Evolutionary conservation across 2,329 filamentous ascomycete species (phyloP).

Genomic region (Pyrenophora teres): DNA sequence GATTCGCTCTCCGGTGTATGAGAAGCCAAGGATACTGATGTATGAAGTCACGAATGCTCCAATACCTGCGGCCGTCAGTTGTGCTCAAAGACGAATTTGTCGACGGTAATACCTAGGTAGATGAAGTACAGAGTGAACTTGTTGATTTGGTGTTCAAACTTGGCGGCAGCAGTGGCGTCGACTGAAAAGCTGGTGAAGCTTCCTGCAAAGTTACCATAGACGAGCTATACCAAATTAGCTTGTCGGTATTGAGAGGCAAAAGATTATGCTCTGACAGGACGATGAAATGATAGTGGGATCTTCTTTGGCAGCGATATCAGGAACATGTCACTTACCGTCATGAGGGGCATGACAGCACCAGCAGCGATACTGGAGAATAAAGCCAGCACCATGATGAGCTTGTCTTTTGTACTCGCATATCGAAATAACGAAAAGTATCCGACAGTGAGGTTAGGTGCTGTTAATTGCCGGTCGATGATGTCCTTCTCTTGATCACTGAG

Average conservation of each 20-base stretch:
- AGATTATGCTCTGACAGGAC: neutral
- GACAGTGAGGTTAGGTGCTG: conserved; percentile 50
- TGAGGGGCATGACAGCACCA: conserved; percentile 73
- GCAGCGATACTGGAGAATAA: conserved; percentile 69
- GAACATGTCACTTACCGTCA: conserved; percentile 58
- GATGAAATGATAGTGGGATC: no score
- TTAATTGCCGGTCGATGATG: conserved; percentile 48
- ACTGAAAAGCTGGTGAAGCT: conserved; percentile 45
- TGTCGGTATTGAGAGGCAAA: neutral
- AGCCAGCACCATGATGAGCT: conserved; percentile 56
- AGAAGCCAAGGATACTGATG: conserved; percentile 82
- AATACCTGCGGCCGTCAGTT: conserved; percentile 17
- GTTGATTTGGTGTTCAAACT: conserved; percentile 39
- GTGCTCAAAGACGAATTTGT: no score
- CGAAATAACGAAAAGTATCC: conserved; percentile 54
- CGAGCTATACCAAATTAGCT: conserved; percentile 28
- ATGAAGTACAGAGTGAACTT: conserved; percentile 46
- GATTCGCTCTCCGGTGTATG: conserved; percentile 63
- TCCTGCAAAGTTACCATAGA: conserved; percentile 48
- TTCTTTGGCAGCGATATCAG: neutral
- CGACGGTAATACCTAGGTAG: conserved; percentile 34
- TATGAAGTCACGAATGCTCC: conserved; percentile 68
- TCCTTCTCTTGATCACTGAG: conserved; percentile 42
- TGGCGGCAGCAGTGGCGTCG: conserved; percentile 29
- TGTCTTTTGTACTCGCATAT: conserved; percentile 51